phyloP scores from a whole-genome alignment of 495 filamentous ascomycete genomes.

The Penicillium tannophilum region DNA sequence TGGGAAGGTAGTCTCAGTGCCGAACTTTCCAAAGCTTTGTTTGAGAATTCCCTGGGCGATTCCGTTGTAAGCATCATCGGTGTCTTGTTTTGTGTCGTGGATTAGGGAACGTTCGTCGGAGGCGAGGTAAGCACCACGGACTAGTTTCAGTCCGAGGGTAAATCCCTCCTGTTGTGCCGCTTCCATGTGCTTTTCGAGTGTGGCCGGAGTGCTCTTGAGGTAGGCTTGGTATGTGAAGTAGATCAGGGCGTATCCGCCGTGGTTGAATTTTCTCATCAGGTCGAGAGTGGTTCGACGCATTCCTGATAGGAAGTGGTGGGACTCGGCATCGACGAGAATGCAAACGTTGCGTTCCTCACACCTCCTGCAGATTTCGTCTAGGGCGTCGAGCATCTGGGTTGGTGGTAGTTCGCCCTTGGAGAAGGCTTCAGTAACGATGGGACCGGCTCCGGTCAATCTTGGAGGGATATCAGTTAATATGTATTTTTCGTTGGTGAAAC shows the following conservation, averaged over 20 bases:
- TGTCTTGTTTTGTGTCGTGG: conserved; percentile 76
- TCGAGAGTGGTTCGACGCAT: conserved; percentile 75
- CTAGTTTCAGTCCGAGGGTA: conserved; percentile 81
- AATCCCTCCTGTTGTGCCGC: conserved; percentile 64
- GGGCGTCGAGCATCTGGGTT: conserved; percentile 38
- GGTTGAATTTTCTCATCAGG: conserved; percentile 76
- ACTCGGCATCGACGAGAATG: conserved; percentile 84
- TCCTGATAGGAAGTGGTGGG: conserved; percentile 70
- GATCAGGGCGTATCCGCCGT: conserved; percentile 56
- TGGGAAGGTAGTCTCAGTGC: conserved; percentile 42
- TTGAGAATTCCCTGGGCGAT: conserved; percentile 50
- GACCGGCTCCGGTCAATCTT: conserved; percentile 37
- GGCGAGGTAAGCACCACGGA: conserved; percentile 85
- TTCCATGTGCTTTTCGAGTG: conserved; percentile 63
- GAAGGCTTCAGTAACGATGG: conserved; percentile 34
- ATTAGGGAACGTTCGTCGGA: conserved; percentile 74
- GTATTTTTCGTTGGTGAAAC: neutral
- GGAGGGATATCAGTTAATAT: neutral
- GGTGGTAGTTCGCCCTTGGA: conserved; percentile 32
- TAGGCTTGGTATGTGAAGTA: conserved; percentile 85
- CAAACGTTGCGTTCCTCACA: conserved; percentile 59
- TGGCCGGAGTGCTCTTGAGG: conserved; percentile 64
- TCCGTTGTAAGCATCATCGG: conserved; percentile 60
- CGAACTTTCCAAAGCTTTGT: conserved; percentile 43
- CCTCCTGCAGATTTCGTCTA: conserved; percentile 39